Evolutionary conservation across 2,329 filamentous ascomycete species (phyloP).

Genomic region (Orbilia oligospora): DNA sequence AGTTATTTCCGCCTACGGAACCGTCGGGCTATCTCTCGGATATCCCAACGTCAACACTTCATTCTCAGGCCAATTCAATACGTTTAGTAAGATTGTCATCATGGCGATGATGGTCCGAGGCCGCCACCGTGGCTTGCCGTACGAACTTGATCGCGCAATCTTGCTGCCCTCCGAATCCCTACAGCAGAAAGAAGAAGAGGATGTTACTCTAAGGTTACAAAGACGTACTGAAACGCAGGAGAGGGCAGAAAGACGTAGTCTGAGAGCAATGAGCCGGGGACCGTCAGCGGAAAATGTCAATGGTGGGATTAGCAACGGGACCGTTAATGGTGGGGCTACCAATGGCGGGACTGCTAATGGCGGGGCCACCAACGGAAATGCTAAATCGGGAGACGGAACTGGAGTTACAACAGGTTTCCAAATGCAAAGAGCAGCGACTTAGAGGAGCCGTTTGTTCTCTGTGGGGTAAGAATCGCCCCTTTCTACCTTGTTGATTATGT

Average conservation of each 20-base stretch:
- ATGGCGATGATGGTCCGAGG: constrained; percentile 80
- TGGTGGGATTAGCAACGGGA: constrained; percentile 12
- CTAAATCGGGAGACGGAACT: constrained; percentile 2
- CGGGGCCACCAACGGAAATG: neutral
- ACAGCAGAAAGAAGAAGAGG: constrained; percentile 73
- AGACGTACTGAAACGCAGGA: constrained; percentile 48
- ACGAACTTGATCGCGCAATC: constrained; percentile 79
- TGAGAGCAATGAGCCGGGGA: constrained; percentile 41
- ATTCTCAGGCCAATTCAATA: constrained; percentile 84
- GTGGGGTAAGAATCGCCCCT: constrained; percentile 32
- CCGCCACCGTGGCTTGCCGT: constrained; percentile 78
- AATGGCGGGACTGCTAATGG: constrained; percentile 17
- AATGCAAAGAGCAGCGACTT: constrained; percentile 33
- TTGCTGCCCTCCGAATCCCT: constrained; percentile 77
- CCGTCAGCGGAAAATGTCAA: constrained; percentile 27
- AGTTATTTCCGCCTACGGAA: constrained; percentile 91
- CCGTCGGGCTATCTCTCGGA: constrained; percentile 90
- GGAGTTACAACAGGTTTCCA: constrained; percentile 45
- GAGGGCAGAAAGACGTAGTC: constrained; percentile 29
- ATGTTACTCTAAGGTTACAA: constrained; percentile 69
- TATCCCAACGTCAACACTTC: constrained; percentile 82
- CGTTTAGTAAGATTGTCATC: constrained; percentile 78
- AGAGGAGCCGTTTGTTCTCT: constrained; percentile 44
- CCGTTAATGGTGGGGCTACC: neutral
- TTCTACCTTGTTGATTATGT: constrained; percentile 4